These are phyloP conservation scores for Passiflora organensis DNA, from an alignment of 345 rosid genomes.

Conservation along the genomic window DNA sequence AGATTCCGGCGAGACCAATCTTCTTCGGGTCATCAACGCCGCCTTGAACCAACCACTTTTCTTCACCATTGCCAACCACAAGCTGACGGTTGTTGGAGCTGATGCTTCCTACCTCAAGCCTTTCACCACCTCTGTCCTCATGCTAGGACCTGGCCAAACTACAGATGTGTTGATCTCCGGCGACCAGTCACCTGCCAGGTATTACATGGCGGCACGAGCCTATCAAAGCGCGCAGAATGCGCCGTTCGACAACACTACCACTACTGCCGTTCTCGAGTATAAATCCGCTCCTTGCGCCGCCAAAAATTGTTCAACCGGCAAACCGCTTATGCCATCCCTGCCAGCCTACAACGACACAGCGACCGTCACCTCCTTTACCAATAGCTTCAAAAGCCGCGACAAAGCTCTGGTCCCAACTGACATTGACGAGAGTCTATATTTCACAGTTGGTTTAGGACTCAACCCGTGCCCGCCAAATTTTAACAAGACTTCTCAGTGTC, in stretches of 20 bases:
- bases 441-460: conserved; percentile 25
- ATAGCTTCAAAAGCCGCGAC: conserved; percentile 13
- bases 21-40: conserved; percentile 23
- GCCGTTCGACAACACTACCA: conserved; percentile 26
- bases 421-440: conserved; percentile 18
- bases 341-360: conserved; percentile 25
- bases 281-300: conserved; percentile 21
- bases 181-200: conserved; percentile 16
- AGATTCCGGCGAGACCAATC: conserved; percentile 26
- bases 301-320: conserved; percentile 9
- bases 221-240: conserved; percentile 24
- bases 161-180: conserved; percentile 28
- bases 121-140: conserved; percentile 23
- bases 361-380: conserved; percentile 21
- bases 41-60: conserved; percentile 25
- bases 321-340: conserved; percentile 22
- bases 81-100: conserved; percentile 26
- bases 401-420: conserved; percentile 16
- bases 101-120: conserved; percentile 27
- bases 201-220: conserved; percentile 23
- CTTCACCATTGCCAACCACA: conserved; percentile 26
- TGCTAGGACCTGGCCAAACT: conserved; percentile 32
- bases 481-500: conserved; percentile 19
- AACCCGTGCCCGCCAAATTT: conserved; percentile 21
- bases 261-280: conserved; percentile 27